phyloP scores from a whole-genome alignment of 352 stramenopile species.

The Paralagenidium karlingii region DNA sequence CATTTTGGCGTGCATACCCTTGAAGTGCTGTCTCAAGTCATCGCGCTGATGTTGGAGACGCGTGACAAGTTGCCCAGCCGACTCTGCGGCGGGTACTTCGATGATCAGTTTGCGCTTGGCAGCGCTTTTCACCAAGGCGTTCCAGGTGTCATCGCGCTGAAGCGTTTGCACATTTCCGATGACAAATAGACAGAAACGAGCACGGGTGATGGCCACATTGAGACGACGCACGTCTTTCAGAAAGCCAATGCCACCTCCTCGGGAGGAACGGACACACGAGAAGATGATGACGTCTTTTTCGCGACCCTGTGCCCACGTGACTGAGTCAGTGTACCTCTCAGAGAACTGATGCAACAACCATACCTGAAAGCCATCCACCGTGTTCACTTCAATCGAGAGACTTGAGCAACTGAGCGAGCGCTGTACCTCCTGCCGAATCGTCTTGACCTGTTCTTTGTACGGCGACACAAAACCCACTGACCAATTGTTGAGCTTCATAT shows the following conservation, averaged over 20 bases:
- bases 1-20: neutral
- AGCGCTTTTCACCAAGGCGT: slow-evolving; percentile 59
- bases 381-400: slow-evolving; percentile 90
- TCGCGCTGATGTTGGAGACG: too few species aligned
- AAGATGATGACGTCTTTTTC: slow-evolving; percentile 99
- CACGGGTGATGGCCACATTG: slow-evolving; percentile 86
- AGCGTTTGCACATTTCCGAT: slow-evolving; percentile 70
- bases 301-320: slow-evolving; percentile 57
- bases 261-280: slow-evolving; percentile 87
- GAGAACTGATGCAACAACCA: neutral
- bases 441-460: slow-evolving; percentile 93
- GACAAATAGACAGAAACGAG: slow-evolving; percentile 80
- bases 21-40: neutral
- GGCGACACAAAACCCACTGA: slow-evolving; percentile 96
- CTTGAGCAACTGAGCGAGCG: slow-evolving; percentile 26
- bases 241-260: slow-evolving; percentile 78
- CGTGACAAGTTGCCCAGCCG: too few species aligned
- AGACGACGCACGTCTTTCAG: slow-evolving; percentile 81
- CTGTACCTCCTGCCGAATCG: slow-evolving; percentile 54
- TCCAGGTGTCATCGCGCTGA: slow-evolving; percentile 65
- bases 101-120: slow-evolving; percentile 54
- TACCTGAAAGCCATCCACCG: slow-evolving; percentile 97
- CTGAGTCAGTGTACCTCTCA: neutral
- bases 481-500: slow-evolving; percentile 45
- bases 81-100: too few species aligned